Percentiles rank a stretch among this genome's conserved stretches.
phyloP scores from a whole-genome alignment of 495 filamentous ascomycete genomes.

The Podospora fimiseda region DNA sequence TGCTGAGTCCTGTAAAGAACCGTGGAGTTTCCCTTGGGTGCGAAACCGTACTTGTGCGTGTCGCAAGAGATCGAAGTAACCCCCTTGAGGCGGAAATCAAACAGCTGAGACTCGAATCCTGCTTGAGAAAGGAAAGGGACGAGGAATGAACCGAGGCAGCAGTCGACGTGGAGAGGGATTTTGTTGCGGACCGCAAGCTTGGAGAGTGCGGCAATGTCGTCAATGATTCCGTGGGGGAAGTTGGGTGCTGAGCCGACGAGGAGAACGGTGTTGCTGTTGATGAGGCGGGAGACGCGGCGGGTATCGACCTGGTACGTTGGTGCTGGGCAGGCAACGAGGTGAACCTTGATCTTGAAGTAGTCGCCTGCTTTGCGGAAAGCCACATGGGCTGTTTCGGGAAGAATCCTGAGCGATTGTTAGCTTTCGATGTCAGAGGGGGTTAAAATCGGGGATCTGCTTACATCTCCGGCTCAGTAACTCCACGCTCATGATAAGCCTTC shows the following conservation, averaged over 20 bases:
- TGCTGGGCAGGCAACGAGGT: slow-evolving; percentile 82
- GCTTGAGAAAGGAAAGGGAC: slow-evolving; percentile 86
- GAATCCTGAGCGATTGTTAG: slow-evolving; percentile 53
- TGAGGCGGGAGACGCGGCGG: slow-evolving; percentile 67
- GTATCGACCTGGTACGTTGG: slow-evolving; percentile 79
- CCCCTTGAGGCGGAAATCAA: slow-evolving; percentile 90
- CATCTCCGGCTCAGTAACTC: slow-evolving; percentile 94
- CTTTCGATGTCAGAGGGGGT: not conserved
- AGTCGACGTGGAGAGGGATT: slow-evolving; percentile 91
- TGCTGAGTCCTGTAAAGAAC: slow-evolving; percentile 77
- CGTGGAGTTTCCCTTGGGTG: slow-evolving; percentile 91
- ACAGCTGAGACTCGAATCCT: slow-evolving; percentile 77
- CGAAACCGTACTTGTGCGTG: slow-evolving; percentile 99
- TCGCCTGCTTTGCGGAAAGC: slow-evolving; percentile 91
- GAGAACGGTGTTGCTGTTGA: slow-evolving; percentile 94
- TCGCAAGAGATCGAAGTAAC: slow-evolving; percentile 95
- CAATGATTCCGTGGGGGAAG: slow-evolving; percentile 96
- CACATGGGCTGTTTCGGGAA: slow-evolving; percentile 89
- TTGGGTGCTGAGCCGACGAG: slow-evolving; percentile 94
- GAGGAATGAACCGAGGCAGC: slow-evolving; percentile 92
- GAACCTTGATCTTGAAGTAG: slow-evolving; percentile 93
- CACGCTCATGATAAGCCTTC: slow-evolving; percentile 77
- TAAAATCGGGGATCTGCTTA: slow-evolving; percentile 32
- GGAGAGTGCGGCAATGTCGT: slow-evolving; percentile 83
- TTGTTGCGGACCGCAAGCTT: slow-evolving; percentile 71